These are phyloP conservation scores for Sporisorium exsertum DNA, from an alignment of 1,284 basidiomycete genomes.

Conservation along the genomic window DNA sequence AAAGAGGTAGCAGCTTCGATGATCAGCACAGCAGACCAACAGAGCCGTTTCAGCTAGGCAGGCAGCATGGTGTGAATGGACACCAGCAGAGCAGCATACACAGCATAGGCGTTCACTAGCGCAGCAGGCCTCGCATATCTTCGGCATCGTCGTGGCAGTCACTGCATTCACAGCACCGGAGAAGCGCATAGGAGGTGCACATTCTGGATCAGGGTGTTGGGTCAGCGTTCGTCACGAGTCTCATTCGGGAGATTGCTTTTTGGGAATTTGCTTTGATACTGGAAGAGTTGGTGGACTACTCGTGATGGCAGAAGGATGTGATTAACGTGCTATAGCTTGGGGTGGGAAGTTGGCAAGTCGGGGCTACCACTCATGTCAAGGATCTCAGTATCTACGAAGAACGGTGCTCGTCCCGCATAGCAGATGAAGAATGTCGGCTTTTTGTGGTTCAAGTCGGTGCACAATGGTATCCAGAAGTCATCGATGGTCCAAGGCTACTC, in stretches of 20 bases:
- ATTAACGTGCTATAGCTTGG: background rate
- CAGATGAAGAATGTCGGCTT: no score
- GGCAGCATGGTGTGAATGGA: background rate
- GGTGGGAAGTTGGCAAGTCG: no score
- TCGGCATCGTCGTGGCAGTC: background rate
- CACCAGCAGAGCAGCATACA: background rate
- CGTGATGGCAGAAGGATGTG: no score
- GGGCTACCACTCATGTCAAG: no score
- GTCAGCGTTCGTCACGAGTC: no score
- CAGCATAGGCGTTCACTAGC: background rate
- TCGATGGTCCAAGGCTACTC: background rate
- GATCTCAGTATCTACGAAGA: no score
- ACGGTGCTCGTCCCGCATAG: no score
- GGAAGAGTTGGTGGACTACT: background rate
- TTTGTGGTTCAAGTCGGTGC: no score
- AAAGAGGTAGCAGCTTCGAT: constrained; percentile 12
- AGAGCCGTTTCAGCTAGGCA: constrained; percentile 1
- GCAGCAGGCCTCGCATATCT: background rate
- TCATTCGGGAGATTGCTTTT: no score
- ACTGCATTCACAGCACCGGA: background rate
- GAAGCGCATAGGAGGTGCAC: background rate
- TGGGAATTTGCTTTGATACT: no score
- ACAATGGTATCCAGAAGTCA: no score
- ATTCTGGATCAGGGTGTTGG: background rate
- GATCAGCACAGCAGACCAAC: constrained; percentile 15